Evolutionary conservation across 2,329 filamentous ascomycete genomes (phyloP), one percentile per base, ranked within the genome.

Genomic region (Pseudodiploospora longispora): DNA sequence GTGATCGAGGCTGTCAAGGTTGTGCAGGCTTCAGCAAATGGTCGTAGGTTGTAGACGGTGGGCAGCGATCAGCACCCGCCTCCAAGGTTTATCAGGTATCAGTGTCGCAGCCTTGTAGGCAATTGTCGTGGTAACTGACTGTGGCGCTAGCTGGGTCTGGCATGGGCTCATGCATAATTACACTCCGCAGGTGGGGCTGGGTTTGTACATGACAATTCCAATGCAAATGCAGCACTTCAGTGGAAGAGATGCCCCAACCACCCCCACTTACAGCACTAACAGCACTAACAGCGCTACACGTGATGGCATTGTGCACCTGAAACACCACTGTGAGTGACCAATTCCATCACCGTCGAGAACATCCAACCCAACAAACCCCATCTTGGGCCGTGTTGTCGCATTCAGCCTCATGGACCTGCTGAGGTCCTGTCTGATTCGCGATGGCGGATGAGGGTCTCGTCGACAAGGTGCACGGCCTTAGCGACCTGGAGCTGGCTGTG

Each of bases 401-500:
- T 19, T 7, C 47, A 41, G 30, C 49, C 56, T 57, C 46, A 61
- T 61, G 59, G 58, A 58, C 50, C 43, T 44, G 43, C 19, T 12
- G 40, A 42, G 40, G 49, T 46, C 37, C 10, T 31, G 27, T 31
- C 41, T 52, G 51, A 52, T 54, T 49, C 48, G 57, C 49, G 57
- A 85, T 85, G 82, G 79, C 76, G 62, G 70, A 78, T 67, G 71
- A 76, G 57, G 64, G 67, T 45, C 71, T 89, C 50, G 69, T 83
- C 49, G 71, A 77, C 50, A 84, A 83, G 63, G 77, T 94, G 55
- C 85, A 90, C 58, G 76, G 80, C 53, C 73, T 97, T 50, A 86
- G 83, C 57, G 90, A 96, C 67, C 74, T 96, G 35, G 90, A 96
- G 66, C 78, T 97, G 47, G 93, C 91, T 27, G 69, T 85, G 10